A percentile compares a stretch with the other conserved stretches of the same genome.
These are phyloP conservation scores for Stagonosporopsis vannaccii DNA, from an alignment of 2,329 filamentous ascomycete species.

Conservation along the genomic window DNA sequence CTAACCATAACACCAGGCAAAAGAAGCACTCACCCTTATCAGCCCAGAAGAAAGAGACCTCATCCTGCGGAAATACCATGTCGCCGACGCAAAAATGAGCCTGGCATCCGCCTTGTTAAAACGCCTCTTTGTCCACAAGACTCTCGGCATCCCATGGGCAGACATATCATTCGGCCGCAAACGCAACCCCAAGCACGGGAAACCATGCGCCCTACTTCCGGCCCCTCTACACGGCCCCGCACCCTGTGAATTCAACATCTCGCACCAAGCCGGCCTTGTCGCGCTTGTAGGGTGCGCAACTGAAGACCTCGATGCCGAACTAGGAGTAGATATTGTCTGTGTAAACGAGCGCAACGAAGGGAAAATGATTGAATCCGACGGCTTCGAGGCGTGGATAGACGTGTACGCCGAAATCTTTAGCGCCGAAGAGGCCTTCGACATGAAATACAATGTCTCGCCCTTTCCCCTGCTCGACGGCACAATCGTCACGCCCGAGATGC, in stretches of 20 bases:
- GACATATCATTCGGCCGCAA: conserved; percentile 63
- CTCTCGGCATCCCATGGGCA: conserved; percentile 67
- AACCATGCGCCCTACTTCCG: conserved; percentile 58
- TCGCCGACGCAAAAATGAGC: conserved; percentile 76
- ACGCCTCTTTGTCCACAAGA: conserved; percentile 69
- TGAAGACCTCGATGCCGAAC: conserved; percentile 51
- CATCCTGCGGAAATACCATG: conserved; percentile 69
- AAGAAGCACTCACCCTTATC: conserved; percentile 53
- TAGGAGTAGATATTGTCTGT: conserved; percentile 80
- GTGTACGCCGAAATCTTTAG: conserved; percentile 76
- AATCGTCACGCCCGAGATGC: conserved; percentile 46
- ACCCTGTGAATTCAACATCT: conserved; percentile 75
- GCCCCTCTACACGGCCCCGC: conserved; percentile 29
- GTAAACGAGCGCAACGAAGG: conserved; percentile 73
- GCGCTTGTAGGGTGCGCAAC: conserved; percentile 63
- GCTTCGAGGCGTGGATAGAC: conserved; percentile 73
- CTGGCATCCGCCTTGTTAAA: conserved; percentile 78
- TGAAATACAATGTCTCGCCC: conserved; percentile 62
- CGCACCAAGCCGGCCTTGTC: conserved; percentile 79
- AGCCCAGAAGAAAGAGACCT: conserved; percentile 62
- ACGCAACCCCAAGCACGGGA: conserved; percentile 60
- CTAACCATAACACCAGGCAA: conserved; percentile 43
- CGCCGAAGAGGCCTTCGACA: conserved; percentile 65
- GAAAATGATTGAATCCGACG: conserved; percentile 64
- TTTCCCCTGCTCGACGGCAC: conserved; percentile 54